Evolutionary conservation across 2,329 filamentous ascomycete genomes (phyloP), one percentile per base, ranked within the genome.

Genomic region (Tolypocladium sp.): DNA sequence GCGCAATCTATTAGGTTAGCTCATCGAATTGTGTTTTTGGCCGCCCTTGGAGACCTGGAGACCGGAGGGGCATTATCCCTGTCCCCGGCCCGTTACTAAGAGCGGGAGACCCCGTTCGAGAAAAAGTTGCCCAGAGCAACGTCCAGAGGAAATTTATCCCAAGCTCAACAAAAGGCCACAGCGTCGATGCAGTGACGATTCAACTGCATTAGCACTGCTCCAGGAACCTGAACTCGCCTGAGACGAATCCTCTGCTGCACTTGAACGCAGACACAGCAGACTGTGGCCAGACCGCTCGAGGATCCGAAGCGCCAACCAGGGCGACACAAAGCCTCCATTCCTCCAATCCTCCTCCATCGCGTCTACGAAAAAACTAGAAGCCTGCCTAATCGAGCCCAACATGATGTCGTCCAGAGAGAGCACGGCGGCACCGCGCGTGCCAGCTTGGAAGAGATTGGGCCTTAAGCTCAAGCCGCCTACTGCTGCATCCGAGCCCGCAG

Each of bases 401-500:
- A 79, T 79, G 75, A 76, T 72, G 65, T 76, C 75, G 65, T 70
- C 75, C 68, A 71, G 69, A 65, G 71, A 72, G 65, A 71, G 69
- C 67, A 72, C 76, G 73, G 73, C 75, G 72, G 68, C 73, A 62
- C 76, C 76, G 70, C 76, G 75, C 66, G 74, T 81, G 62, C 82
- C 82, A 59, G 82, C 82, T 63, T 85, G 82, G 82, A 85, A 85
- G 69, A 79, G 80, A 76, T 79, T 84, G 77, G 82, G 83, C 72
- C 79, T 85, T 69, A 84, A 84, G 76, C 82, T 84, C 73, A 85
- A 84, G 72, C 68, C 71, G 62, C 65, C 68, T 59, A 66, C 68
- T 64, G 67, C 68, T 65, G 68, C 66, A 66, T 64, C 69, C 56
- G 71, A 69, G 59, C 63, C 69, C 64, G 66, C 66, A 63, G 64